Base-by-base conservation (phyloP, 2,329 filamentous ascomycete genomes). In the Colletotrichum cordylinicola region DNA sequence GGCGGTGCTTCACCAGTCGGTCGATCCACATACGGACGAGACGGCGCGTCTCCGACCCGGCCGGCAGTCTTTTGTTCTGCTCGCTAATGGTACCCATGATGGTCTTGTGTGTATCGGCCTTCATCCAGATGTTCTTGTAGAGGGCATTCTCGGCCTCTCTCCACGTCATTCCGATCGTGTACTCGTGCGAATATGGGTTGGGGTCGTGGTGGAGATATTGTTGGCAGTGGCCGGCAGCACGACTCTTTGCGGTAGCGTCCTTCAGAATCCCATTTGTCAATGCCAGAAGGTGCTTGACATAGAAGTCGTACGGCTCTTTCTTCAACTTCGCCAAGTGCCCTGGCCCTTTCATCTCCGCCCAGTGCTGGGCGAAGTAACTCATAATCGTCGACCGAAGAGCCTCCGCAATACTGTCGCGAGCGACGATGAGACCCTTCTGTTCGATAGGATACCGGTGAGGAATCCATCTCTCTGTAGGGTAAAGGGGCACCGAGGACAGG, bases 111-210 rank as follows among this genome's bases (percentile, higher is more conserved):
- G 52, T 27, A 21, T 55, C n/a, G 6, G n/a, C 43, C 18, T 27
- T 31, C 66, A 77, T 43, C 76, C 76, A 77, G 33, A 77, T 58
- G 43, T 65, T 67, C 37, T 67, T 39, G 67, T 70, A 77, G 7
- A 77, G 13, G 6, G 56, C 39, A 29, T 65, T 33, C 66, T 77
- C 66, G 6, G 56, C 39, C 27, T 43, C 9, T 27, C 13, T 55
- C 55, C 33, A 52, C 35, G 76, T 77, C 16, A 77, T 69, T 21
- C 76, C 76, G 31, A 70, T 43, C 2, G 13, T 16, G 66, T 62
- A 77, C 60, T 70, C 70, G 43, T 76, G 62, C 2, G 48, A 35
- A 67, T 77, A 77, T 13, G 70, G 70, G 74, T 77, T 77, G 15
- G 70, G 64, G 60, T 77, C 66, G 62, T 65, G 67, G 35, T 62